Base-by-base conservation (phyloP, 2,329 filamentous ascomycete species). In the Phoma herbarum region DNA sequence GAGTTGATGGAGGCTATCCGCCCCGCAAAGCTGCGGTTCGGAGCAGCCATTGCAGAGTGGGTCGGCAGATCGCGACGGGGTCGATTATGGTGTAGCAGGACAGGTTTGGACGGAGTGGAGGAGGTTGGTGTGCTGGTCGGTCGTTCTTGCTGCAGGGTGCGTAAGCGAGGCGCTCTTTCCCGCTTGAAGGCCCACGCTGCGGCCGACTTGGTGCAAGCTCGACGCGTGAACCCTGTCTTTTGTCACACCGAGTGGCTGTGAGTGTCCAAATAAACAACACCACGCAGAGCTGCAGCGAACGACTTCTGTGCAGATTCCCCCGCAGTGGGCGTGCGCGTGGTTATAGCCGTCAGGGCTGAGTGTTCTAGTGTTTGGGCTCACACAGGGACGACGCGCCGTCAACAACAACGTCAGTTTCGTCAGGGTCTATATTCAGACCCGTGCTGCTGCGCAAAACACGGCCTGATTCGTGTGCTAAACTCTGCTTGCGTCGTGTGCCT, bases 1-100 rank as follows among this genome's bases (percentile, higher is more conserved):
- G 85, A 83, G 46, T 86, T 85, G 83, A 89, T 88, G 60, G 67
- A 76, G 69, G 70, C 71, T 63, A 76, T 74, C 70, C 75, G 74
- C 72, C 71, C 68, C 52, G 73, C 73, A 66, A 77, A 77, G 66
- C 71, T 75, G 70, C 75, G 68, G 67, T 69, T 68, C 62, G 62
- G 64, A 62, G 69, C 66, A 66, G 72, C 66, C 71, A 74, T 74
- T 66, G 67, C 63, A 62, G 69, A 61, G 60, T 64, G 51, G 60
- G 53, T 63, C 57, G 67, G 51, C 49, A 45, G 57, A 52, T 55
- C 42, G 57, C 52, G 51, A 60, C 51, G 64, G 52, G 55, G 57
- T 59, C 57, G 46, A 53, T 57, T 37, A 60, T 64, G 58, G 53
- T 59, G 46, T 55, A 45, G 60, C 49, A 62, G 57, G 54, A 37